Conservation (phyloP, 2,329 filamentous ascomycete genomes). For the Sporothrix protearum region DNA sequence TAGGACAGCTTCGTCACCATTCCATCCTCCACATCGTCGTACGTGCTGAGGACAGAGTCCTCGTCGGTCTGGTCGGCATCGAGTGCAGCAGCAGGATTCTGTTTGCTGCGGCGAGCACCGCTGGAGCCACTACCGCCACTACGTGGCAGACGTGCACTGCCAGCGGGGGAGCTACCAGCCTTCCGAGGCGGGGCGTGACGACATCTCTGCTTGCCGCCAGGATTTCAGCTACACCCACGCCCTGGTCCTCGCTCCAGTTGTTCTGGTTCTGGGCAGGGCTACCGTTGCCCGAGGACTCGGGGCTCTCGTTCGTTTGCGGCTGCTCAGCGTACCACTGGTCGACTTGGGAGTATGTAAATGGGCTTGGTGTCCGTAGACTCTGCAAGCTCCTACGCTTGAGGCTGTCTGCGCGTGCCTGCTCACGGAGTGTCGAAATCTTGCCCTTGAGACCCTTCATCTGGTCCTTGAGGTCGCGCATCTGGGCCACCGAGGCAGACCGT, state of each 20-base stretch:
- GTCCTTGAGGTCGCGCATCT: slow-evolving; percentile 70
- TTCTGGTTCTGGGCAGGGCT: slow-evolving; percentile 25
- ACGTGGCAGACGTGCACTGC: slow-evolving; percentile 11
- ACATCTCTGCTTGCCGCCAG: slow-evolving; percentile 5
- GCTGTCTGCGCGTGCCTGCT: slow-evolving; percentile 74
- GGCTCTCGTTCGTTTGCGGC: slow-evolving; percentile 24
- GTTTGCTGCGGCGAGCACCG: slow-evolving; percentile 7
- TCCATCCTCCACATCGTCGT: slow-evolving; percentile 33
- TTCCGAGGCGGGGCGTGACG: slow-evolving; percentile 19
- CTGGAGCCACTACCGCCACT: slow-evolving; percentile 18
- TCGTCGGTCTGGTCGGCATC: slow-evolving; percentile 30
- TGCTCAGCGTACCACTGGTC: slow-evolving; percentile 51
- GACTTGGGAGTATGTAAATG: slow-evolving; percentile 66
- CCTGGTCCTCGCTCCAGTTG: slow-evolving; percentile 35
- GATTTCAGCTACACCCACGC: not conserved
- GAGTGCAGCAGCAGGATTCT: not conserved
- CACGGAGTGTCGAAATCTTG: slow-evolving; percentile 74
- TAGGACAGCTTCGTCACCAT: slow-evolving; percentile 28
- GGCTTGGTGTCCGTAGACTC: slow-evolving; percentile 70
- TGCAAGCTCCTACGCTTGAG: slow-evolving; percentile 73
- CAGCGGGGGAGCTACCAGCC: not conserved
- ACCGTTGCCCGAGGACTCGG: slow-evolving; percentile 24
- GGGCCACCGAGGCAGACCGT: slow-evolving; percentile 67
- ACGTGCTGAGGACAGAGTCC: slow-evolving; percentile 32
- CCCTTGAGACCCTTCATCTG: slow-evolving; percentile 84